A percentile compares a stretch with the other conserved stretches of the same genome.
These are phyloP conservation scores for Paracoccidioides lutzii DNA, from an alignment of 2,329 filamentous ascomycete species.

Conservation along the genomic window DNA sequence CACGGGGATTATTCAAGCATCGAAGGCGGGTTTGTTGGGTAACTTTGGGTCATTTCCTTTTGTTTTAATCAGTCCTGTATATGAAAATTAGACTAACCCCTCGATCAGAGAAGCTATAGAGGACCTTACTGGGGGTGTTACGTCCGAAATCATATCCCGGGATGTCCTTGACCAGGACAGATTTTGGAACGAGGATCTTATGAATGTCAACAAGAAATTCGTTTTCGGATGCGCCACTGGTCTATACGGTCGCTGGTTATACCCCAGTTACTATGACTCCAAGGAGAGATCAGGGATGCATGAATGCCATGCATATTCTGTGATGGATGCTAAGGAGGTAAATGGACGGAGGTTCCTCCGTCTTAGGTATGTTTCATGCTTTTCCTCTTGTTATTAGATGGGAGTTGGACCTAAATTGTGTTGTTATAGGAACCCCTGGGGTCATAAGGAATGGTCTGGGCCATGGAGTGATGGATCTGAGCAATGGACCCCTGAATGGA, in stretches of 20 bases:
- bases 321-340: conserved; percentile 48
- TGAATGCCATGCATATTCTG: conserved; percentile 43
- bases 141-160: conserved; percentile 33
- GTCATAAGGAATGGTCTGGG: conserved; percentile 66
- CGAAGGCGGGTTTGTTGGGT: conserved; percentile 58
- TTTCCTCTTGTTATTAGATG: background rate
- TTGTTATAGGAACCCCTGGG: conserved; percentile 59
- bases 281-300: conserved; percentile 31
- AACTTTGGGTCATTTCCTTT: conserved; percentile 13
- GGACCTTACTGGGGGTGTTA: conserved; percentile 43
- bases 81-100: conserved; percentile 7
- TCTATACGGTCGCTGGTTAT: conserved; percentile 33
- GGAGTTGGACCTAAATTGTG: background rate
- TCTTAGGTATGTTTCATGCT: conserved; percentile 35
- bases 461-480: conserved; percentile 72
- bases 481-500: conserved; percentile 72
- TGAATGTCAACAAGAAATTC: conserved; percentile 69
- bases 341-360: conserved; percentile 52
- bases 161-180: conserved; percentile 52
- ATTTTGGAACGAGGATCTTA: conserved; percentile 73
- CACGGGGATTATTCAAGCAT: conserved; percentile 69
- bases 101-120: conserved; percentile 41
- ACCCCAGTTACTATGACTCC: conserved; percentile 22
- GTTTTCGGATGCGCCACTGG: conserved; percentile 37
- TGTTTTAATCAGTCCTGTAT: background rate